phyloP scores from a whole-genome alignment of 257 asterid species.

The Avicennia marina region DNA sequence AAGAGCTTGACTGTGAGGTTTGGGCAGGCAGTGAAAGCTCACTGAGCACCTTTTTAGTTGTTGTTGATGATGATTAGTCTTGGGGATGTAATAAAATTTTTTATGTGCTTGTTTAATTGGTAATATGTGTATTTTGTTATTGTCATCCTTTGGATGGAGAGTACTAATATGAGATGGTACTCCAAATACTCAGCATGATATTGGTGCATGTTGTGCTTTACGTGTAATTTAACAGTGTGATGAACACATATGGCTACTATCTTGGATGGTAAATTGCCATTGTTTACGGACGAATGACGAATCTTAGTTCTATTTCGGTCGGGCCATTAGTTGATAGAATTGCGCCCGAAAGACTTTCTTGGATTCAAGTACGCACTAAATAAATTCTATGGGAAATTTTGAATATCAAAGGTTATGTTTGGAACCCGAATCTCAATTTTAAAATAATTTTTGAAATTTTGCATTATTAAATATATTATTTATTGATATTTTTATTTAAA shows the following conservation, averaged over 20 bases:
- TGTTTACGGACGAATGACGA: no score
- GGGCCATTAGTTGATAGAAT: no score
- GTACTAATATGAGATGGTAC: background rate
- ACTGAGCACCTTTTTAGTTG: constrained; percentile 29
- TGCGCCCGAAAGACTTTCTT: no score
- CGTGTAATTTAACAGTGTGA: background rate
- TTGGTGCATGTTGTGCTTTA: background rate
- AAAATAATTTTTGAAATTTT: no score
- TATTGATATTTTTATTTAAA: no score
- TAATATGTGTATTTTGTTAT: background rate
- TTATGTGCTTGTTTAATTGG: background rate
- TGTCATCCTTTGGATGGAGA: background rate
- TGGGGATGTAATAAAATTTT: background rate
- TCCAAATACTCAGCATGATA: background rate
- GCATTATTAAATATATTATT: no score
- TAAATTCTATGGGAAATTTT: no score
- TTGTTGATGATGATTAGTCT: background rate
- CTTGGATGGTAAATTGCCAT: background rate
- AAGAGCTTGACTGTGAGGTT: constrained; percentile 27
- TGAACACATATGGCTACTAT: background rate
- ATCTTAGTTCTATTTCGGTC: no score
- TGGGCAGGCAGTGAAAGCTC: constrained; percentile 45
- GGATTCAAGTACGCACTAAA: no score
- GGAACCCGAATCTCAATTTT: no score
- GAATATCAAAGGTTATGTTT: no score